phyloP scores from a whole-genome alignment of 164 flowering plant species.

The Liquidambar formosana region DNA sequence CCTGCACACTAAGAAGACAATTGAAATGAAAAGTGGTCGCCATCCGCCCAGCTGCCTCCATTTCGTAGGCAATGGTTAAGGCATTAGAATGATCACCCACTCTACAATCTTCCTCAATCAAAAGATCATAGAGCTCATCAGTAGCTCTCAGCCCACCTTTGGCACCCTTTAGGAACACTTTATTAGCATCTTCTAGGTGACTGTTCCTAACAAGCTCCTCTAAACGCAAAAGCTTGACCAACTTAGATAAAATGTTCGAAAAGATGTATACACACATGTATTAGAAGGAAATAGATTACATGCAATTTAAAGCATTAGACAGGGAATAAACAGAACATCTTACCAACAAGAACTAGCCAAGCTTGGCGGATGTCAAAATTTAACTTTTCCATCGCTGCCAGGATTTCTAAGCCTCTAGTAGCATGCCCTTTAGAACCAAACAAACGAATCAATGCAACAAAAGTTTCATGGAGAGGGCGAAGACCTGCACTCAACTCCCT shows the following conservation, averaged over 20 bases:
- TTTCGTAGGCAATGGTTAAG: conserved; percentile 87
- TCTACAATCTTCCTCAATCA: conserved; percentile 90
- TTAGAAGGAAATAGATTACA: background rate
- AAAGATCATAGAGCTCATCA: conserved; percentile 79
- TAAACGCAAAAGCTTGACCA: conserved; percentile 28
- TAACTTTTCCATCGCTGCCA: conserved; percentile 89
- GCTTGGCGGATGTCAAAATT: conserved; percentile 83
- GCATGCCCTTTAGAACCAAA: conserved; percentile 83
- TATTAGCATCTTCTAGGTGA: conserved; percentile 78
- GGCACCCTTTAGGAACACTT: conserved; percentile 84
- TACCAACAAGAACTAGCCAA: conserved; percentile 94
- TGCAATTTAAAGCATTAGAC: background rate
- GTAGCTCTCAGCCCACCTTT: conserved; percentile 88
- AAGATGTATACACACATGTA: background rate
- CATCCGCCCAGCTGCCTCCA: conserved; percentile 97
- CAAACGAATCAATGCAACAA: conserved; percentile 74
- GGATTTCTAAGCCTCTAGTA: conserved; percentile 78
- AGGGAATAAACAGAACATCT: background rate
- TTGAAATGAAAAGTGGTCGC: conserved; percentile 96
- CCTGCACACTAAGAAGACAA: conserved; percentile 94
- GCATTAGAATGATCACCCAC: conserved; percentile 97
- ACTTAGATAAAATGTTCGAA: conserved; percentile 5
- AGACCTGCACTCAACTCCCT: conserved; percentile 86
- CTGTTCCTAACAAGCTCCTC: conserved; percentile 81
- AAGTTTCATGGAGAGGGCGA: conserved; percentile 87